These are phyloP conservation scores for Acanthochlamys bracteata DNA, from an alignment of 106 monocot genomes.

Conservation along the genomic window DNA sequence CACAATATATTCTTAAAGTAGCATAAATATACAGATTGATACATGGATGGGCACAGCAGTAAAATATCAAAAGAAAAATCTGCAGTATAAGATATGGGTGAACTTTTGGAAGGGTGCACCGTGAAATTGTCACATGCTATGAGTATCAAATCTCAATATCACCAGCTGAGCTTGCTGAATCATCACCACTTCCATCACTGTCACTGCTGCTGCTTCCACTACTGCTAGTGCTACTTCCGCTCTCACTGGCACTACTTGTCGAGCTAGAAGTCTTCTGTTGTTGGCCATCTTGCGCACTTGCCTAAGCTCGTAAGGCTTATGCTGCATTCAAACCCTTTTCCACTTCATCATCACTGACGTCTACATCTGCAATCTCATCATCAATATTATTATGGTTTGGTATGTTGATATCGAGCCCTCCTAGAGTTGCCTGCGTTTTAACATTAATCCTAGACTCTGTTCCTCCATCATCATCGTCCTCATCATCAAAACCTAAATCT, in stretches of 20 bases:
- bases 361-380: slow-evolving; percentile 83
- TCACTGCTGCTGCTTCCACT: slow-evolving; percentile 46
- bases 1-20: too few species aligned
- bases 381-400: slow-evolving; percentile 45
- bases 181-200: slow-evolving; percentile 55
- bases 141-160: slow-evolving; percentile 53
- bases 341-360: slow-evolving; percentile 51
- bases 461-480: slow-evolving; percentile 37
- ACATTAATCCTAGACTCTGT: slow-evolving; percentile 8
- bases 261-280: slow-evolving; percentile 44
- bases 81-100: too few species aligned
- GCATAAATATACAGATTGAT: too few species aligned
- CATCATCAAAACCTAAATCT: slow-evolving; percentile 5
- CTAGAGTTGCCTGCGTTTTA: slow-evolving; percentile 5
- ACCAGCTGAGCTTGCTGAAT: slow-evolving; percentile 68
- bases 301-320: slow-evolving; percentile 69
- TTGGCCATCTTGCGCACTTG: slow-evolving; percentile 43
- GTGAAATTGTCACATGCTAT: too few species aligned
- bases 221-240: slow-evolving; percentile 48
- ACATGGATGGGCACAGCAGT: too few species aligned
- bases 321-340: slow-evolving; percentile 56
- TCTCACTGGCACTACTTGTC: slow-evolving; percentile 40
- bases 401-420: slow-evolving; percentile 39
- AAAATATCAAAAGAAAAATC: too few species aligned
- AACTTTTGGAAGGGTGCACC: too few species aligned